Base-by-base conservation (phyloP, 495 filamentous ascomycete genomes). In the Lophiotrema nucula region DNA sequence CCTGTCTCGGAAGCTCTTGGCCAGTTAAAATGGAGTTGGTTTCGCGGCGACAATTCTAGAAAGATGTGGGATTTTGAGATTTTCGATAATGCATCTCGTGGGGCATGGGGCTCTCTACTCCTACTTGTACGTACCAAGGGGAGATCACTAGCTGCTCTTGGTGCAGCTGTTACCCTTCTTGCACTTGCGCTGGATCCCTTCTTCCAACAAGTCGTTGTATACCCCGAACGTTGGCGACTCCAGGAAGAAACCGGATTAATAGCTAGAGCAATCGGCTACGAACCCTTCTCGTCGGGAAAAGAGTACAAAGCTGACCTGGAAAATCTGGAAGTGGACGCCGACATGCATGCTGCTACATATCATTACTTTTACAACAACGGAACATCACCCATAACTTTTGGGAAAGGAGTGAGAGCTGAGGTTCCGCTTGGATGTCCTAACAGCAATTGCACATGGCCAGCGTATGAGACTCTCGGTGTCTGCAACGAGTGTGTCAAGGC, bases 1-100 rank as follows among this genome's bases (percentile, higher is more conserved):
- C 63, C 63, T 2, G 35, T 35, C 1, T 47, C 58, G 22, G 58
- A 66, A 28, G 58, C 53, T n/a, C 45, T 66, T 2, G 59, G 63
- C 1, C 63, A 66, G 25, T 42, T 66, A 33, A 66, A 66, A 28
- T 65, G 62, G 62, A 57, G 38, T n/a, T 65, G 62, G 62, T 35
- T 35, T 35, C 52, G 60, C 21, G 13, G 27, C 44, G 42, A 47
- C 1, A 24, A 66, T 13, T 49, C 56, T 12, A 53, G 52, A 22
- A 62, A 62, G 46, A 54, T 62, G 45, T 49, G 45, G 52, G 63
- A 66, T 42, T 66, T 66, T 51, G 63, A 66, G 26, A 54, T 58
- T 5, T 66, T 66, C 31, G 63, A 66, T 31, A 43, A 50, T 16
- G 63, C 63, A 22, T 58, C 52, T 27, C 24, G 63, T 27, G 63